phyloP scores from a whole-genome alignment of 768 basidiomycete genomes.

The Boletellus sp. region DNA sequence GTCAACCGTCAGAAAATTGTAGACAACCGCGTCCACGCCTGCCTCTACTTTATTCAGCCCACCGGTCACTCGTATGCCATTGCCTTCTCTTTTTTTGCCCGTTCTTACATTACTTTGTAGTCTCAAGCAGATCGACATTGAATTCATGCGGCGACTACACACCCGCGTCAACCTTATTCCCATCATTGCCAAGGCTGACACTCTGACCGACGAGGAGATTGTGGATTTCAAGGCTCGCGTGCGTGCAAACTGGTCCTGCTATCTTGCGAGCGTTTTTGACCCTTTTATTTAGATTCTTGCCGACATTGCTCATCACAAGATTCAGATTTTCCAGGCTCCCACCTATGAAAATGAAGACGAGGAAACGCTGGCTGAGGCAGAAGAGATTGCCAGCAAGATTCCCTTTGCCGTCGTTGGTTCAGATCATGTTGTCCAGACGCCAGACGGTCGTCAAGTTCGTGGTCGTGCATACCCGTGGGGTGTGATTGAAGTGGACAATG shows the following conservation, averaged over 20 bases:
- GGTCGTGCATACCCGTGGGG: slow-evolving; percentile 99
- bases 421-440: slow-evolving; percentile 71
- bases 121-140: slow-evolving; percentile 96
- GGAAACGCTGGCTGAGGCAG: slow-evolving; percentile 94
- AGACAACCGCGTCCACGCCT: slow-evolving; percentile 98
- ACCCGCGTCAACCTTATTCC: slow-evolving; percentile 98
- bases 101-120: slow-evolving; percentile 38
- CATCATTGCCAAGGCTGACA: slow-evolving; percentile 97
- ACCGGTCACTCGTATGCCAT: slow-evolving; percentile 89
- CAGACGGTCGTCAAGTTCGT: slow-evolving; percentile 89
- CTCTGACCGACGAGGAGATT: slow-evolving; percentile 95
- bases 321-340: slow-evolving; percentile 97
- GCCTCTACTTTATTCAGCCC: slow-evolving; percentile 98
- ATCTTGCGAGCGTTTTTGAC: slow-evolving; percentile 1
- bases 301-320: slow-evolving; percentile 93
- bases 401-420: slow-evolving; percentile 99
- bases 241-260: slow-evolving; percentile 20
- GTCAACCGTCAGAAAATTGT: slow-evolving; percentile 91
- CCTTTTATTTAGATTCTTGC: slow-evolving; percentile 63
- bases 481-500: slow-evolving; percentile 98
- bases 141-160: slow-evolving; percentile 97
- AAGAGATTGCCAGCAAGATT: slow-evolving; percentile 97
- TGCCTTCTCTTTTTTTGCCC: no score
- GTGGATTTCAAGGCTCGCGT: slow-evolving; percentile 90
- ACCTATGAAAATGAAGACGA: slow-evolving; percentile 98